These are phyloP conservation scores for Colletotrichum acutatum DNA, from an alignment of 2,329 filamentous ascomycete genomes.

Conservation along the genomic window DNA sequence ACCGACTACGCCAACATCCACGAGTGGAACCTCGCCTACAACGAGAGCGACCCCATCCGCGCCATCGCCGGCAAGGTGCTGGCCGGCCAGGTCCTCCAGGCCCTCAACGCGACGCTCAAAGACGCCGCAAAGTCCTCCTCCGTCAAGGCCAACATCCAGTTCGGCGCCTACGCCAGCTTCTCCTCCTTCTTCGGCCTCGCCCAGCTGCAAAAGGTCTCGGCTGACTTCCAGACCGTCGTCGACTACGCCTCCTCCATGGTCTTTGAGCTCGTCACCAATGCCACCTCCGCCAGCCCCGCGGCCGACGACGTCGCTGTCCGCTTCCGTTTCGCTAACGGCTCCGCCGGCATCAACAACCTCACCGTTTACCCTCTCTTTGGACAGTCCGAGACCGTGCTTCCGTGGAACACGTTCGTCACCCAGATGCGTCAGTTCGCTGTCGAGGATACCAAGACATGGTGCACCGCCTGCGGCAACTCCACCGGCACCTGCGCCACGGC, in stretches of 20 bases:
- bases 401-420: conserved; percentile 75
- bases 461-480: conserved; percentile 77
- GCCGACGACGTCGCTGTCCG: conserved; percentile 64
- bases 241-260: conserved; percentile 86
- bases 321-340: conserved; percentile 71
- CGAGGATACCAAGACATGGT: conserved; percentile 75
- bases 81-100: conserved; percentile 63
- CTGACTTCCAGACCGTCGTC: conserved; percentile 80
- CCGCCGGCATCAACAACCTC: conserved; percentile 63
- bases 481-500: conserved; percentile 70
- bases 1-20: conserved; percentile 80
- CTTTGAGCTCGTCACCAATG: conserved; percentile 76
- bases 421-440: conserved; percentile 76
- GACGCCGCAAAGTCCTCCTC: conserved; percentile 54
- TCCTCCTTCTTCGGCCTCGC: conserved; percentile 72
- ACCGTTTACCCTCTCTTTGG: conserved; percentile 69
- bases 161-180: conserved; percentile 71
- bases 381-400: conserved; percentile 62
- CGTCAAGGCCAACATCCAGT: conserved; percentile 62
- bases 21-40: conserved; percentile 87
- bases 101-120: conserved; percentile 62
- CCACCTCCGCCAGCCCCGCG: conserved; percentile 57
- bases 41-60: conserved; percentile 74
- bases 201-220: conserved; percentile 59
- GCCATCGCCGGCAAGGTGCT: conserved; percentile 69